A percentile compares a stretch with the other conserved stretches of the same genome.
phyloP scores from a whole-genome alignment of 352 stramenopile species.

The Phytophthora fragariae region DNA sequence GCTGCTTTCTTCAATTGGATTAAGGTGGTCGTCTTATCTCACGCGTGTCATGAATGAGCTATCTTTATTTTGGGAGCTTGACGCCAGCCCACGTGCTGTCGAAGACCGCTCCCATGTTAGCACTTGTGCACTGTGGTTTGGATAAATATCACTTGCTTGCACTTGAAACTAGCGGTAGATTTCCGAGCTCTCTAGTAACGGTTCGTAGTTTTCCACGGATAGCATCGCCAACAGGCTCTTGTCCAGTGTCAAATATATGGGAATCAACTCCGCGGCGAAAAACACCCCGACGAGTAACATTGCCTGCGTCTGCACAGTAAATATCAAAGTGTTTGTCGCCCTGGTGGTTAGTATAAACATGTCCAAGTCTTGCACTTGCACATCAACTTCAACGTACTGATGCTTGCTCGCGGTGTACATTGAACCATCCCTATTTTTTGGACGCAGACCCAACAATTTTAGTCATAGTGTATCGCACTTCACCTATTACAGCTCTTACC shows the following conservation, averaged over 20 bases:
- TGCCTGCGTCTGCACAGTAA: constrained; percentile 62
- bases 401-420: constrained; percentile 70
- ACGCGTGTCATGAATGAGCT: constrained; percentile 19
- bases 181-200: constrained; percentile 67
- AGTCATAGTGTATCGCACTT: background rate
- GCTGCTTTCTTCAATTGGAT: constrained; percentile 5
- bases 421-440: constrained; percentile 77
- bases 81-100: constrained; percentile 7
- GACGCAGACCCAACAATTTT: background rate
- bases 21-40: background rate
- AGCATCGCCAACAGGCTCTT: constrained; percentile 78
- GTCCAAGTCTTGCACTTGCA: background rate
- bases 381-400: constrained; percentile 49
- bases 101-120: constrained; percentile 1
- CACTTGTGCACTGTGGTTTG: background rate
- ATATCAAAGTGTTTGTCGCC: background rate
- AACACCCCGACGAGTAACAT: constrained; percentile 88
- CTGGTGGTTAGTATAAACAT: background rate
- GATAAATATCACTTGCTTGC: constrained; percentile 30
- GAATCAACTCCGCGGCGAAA: constrained; percentile 76
- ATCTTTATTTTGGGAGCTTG: constrained; percentile 34
- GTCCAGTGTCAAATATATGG: constrained; percentile 84
- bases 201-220: constrained; percentile 84
- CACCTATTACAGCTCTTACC: constrained; percentile 35
- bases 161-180: constrained; percentile 20